phyloP scores from a whole-genome alignment of 169 alveolate species.

The Theileria annulata region DNA sequence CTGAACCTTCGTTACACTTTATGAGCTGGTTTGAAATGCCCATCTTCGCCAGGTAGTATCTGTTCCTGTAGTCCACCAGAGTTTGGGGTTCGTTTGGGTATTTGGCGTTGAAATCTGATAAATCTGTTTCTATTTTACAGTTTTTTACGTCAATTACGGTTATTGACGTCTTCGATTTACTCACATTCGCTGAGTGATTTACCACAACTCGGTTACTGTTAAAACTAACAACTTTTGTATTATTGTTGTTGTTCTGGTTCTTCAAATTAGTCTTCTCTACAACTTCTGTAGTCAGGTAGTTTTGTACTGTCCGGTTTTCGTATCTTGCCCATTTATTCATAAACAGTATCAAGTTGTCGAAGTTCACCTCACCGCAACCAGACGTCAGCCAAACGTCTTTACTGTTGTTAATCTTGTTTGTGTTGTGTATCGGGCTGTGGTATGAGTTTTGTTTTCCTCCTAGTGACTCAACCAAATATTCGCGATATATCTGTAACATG shows the following conservation, averaged over 20 bases:
- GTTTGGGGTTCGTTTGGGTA: constrained; percentile 61
- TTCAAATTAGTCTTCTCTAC: background rate
- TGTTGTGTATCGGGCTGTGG: constrained; percentile 4
- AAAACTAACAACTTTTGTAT: constrained; percentile 10
- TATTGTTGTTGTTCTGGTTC: background rate
- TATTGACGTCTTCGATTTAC: background rate
- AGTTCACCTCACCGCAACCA: constrained; percentile 63
- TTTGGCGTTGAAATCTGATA: constrained; percentile 56
- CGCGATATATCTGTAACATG: constrained; percentile 48
- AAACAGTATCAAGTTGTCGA: constrained; percentile 34
- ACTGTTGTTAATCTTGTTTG: constrained; percentile 16
- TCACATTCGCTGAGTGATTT: background rate
- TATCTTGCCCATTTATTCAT: constrained; percentile 24
- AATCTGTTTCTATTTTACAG: constrained; percentile 55
- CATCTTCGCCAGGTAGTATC: constrained; percentile 70
- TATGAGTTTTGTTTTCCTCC: constrained; percentile 19
- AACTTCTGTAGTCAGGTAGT: constrained; percentile 19
- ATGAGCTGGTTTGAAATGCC: constrained; percentile 80
- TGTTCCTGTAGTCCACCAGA: constrained; percentile 55
- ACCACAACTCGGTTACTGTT: constrained; percentile 18
- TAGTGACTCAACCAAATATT: constrained; percentile 43
- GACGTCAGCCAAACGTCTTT: constrained; percentile 55
- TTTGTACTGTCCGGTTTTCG: constrained; percentile 22
- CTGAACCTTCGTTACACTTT: constrained; percentile 73
- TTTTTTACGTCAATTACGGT: constrained; percentile 59